phyloP scores from a whole-genome alignment of 108 stramenopile genomes.

The Cyclotella distinguenda region DNA sequence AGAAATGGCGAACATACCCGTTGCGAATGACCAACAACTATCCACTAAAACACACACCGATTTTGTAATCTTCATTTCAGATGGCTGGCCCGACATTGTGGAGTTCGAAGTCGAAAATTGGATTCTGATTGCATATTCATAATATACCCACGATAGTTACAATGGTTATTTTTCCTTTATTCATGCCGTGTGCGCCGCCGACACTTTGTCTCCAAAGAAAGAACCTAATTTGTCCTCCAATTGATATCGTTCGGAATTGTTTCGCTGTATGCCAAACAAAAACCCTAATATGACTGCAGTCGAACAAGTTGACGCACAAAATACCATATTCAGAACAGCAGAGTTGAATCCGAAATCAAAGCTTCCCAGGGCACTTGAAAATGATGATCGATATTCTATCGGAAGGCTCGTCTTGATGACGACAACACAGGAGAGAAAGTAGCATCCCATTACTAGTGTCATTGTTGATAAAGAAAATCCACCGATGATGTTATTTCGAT shows the following conservation, averaged over 20 bases:
- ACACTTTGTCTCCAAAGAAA: not conserved
- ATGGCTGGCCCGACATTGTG: not conserved
- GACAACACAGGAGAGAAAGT: conserved; percentile 71
- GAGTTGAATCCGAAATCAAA: conserved; percentile 53
- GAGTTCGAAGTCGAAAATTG: not conserved
- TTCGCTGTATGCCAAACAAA: conserved; percentile 73
- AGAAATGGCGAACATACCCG: not conserved
- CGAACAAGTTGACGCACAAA: conserved; percentile 50
- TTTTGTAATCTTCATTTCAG: not conserved
- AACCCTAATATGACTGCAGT: conserved; percentile 53
- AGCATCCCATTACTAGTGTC: conserved; percentile 58
- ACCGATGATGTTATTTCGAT: not conserved
- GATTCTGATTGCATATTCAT: not conserved
- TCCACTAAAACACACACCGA: not conserved
- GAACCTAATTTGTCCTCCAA: conserved; percentile 17
- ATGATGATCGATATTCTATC: conserved; percentile 50
- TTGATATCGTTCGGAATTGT: conserved; percentile 59
- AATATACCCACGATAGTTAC: not conserved
- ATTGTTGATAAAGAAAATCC: conserved; percentile 10
- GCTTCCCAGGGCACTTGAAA: conserved; percentile 58
- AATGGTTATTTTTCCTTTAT: not conserved
- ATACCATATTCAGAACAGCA: conserved; percentile 53
- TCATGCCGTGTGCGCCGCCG: conserved; percentile 6
- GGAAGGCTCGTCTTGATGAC: conserved; percentile 73
- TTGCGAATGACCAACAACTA: not conserved